Conservation (phyloP, 225 moss, liverwort and hornwort genomes). For the Physcomitrellopsis africana region DNA sequence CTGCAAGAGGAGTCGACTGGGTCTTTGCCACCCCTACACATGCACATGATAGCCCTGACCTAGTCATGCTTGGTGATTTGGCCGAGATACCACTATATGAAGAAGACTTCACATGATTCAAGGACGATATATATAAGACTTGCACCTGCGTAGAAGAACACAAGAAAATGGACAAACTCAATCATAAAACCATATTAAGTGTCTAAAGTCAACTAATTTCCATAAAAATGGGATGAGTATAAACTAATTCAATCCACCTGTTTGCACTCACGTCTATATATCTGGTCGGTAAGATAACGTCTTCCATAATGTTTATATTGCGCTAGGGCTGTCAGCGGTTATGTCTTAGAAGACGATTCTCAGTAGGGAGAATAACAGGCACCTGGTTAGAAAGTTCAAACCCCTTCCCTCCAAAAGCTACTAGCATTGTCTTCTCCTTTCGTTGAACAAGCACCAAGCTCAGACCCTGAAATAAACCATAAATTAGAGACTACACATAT, state of each 20-base stretch:
- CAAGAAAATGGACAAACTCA: neutral
- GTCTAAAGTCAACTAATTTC: no score
- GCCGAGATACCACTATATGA: constrained; percentile 27
- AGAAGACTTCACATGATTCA: constrained; percentile 40
- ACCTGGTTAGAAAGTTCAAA: constrained; percentile 51
- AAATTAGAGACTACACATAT: neutral
- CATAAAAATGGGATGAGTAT: no score
- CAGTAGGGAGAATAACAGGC: constrained; percentile 2
- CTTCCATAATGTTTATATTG: neutral
- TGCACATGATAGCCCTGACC: constrained; percentile 66
- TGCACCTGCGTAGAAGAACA: constrained; percentile 42
- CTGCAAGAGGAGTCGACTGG: constrained; percentile 52
- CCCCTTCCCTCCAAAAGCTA: constrained; percentile 79
- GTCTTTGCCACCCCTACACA: constrained; percentile 73
- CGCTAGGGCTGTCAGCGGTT: neutral
- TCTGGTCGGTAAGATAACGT: neutral
- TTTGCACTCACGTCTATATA: neutral
- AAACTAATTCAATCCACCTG: no score
- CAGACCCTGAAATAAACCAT: constrained; percentile 53
- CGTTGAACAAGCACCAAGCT: constrained; percentile 71
- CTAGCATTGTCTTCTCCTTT: constrained; percentile 67
- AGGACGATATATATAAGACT: constrained; percentile 43
- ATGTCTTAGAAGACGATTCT: neutral
- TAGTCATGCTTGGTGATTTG: constrained; percentile 35
- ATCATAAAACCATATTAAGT: no score